Evolutionary conservation across 1,139 yeast genomes (phyloP).

Genomic region (Geotrichum carabidarum): DNA sequence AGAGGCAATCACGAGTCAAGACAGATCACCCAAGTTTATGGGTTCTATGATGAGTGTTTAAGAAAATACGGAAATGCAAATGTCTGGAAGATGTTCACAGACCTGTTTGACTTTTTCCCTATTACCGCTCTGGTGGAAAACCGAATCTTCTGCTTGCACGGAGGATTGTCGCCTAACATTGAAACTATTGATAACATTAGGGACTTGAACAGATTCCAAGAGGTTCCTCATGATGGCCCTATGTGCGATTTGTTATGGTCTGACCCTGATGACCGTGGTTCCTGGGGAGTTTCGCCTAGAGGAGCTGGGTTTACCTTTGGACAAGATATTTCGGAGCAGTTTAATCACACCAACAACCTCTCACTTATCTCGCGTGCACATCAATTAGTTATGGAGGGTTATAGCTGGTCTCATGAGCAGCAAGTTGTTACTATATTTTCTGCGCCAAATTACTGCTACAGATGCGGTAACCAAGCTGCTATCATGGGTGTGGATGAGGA

Average conservation of each 20-base stretch:
- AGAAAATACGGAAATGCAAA: conserved; percentile 85
- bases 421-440: conserved; percentile 82
- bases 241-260: conserved; percentile 95
- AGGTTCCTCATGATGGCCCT: conserved; percentile 94
- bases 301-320: conserved; percentile 96
- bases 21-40: conserved; percentile 90
- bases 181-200: conserved; percentile 80
- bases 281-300: conserved; percentile 94
- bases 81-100: conserved; percentile 90
- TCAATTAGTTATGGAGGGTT: conserved; percentile 93
- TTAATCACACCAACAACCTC: conserved; percentile 69
- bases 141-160: conserved; percentile 82
- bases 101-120: conserved; percentile 82
- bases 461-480: conserved; percentile 97
- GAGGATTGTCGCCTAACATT: conserved; percentile 79
- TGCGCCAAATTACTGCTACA: conserved; percentile 92
- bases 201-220: conserved; percentile 74
- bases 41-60: conserved; percentile 88
- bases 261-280: conserved; percentile 87
- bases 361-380: conserved; percentile 86
- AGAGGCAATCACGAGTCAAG: conserved; percentile 91
- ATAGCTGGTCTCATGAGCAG: conserved; percentile 72
- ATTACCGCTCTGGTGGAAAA: conserved; percentile 77
- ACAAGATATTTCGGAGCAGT: conserved; percentile 73
- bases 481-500: conserved; percentile 93